Evolutionary conservation across 345 rosid species (phyloP).

Genomic region (Excoecaria agallocha): DNA sequence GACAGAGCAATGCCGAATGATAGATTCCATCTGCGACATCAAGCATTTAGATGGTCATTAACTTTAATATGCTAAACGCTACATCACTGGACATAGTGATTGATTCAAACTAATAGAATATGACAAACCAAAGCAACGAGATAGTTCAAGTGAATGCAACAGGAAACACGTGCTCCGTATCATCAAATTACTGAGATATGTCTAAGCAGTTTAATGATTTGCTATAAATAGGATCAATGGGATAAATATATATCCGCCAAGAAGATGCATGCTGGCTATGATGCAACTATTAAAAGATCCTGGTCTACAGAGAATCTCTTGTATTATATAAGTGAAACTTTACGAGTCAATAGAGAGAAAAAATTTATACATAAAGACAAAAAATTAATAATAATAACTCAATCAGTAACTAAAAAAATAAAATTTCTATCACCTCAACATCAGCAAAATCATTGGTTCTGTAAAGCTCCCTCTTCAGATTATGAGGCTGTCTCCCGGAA

Average conservation of each 20-base stretch:
- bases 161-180: neutral
- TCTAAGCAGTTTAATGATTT: neutral
- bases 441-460: constrained; percentile 74
- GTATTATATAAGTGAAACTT: neutral
- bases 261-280: neutral
- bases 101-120: neutral
- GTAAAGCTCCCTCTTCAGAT: constrained; percentile 78
- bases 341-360: neutral
- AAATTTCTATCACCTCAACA: constrained; percentile 52
- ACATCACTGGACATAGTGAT: constrained; percentile 10
- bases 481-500: constrained; percentile 77
- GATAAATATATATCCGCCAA: neutral
- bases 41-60: constrained; percentile 5
- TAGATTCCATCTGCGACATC: constrained; percentile 64
- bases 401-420: neutral
- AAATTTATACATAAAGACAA: no score
- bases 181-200: neutral
- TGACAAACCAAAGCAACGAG: neutral
- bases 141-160: neutral
- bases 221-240: neutral
- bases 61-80: neutral
- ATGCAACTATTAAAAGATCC: neutral
- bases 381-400: no score
- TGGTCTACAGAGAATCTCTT: neutral
- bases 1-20: constrained; percentile 77